phyloP scores from a whole-genome alignment of 495 filamentous ascomycete species.

The Endocarpon pusillum region DNA sequence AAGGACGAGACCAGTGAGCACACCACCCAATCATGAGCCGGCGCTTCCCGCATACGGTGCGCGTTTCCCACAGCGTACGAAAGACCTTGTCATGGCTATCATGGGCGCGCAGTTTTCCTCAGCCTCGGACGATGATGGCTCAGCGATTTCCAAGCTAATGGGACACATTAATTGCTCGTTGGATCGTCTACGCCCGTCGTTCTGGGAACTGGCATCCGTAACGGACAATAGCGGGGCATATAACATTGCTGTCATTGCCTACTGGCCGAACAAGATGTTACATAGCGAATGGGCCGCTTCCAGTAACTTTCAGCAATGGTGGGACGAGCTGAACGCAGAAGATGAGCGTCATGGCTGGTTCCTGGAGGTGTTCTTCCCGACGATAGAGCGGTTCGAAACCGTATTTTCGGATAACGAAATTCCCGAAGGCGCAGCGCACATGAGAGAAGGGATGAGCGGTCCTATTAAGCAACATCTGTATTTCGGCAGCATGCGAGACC shows the following conservation, averaged over 20 bases:
- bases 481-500: conserved; percentile 19
- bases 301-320: conserved; percentile 16
- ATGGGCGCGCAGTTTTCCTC: conserved; percentile 12
- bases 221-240: conserved; percentile 11
- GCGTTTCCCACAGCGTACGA: conserved; percentile 10
- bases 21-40: conserved; percentile 4
- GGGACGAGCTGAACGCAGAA: conserved; percentile 8
- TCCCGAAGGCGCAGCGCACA: conserved; percentile 14
- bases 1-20: not conserved
- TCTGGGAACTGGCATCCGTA: conserved; percentile 13
- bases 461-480: conserved; percentile 15
- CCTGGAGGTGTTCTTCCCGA: conserved; percentile 16
- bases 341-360: conserved; percentile 13
- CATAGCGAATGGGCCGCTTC: conserved; percentile 11
- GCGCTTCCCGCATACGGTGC: conserved; percentile 11
- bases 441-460: conserved; percentile 10
- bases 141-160: conserved; percentile 6
- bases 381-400: conserved; percentile 16
- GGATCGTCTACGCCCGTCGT: conserved; percentile 4
- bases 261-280: conserved; percentile 12
- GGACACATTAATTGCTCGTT: conserved; percentile 5
- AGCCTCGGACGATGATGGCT: not conserved
- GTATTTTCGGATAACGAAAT: conserved; percentile 12
- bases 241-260: conserved; percentile 14
- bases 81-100: conserved; percentile 17